A percentile compares a stretch with the other conserved stretches of the same genome.
Conservation (phyloP, 2,329 filamentous ascomycete genomes). For the Penicillium sp. region DNA sequence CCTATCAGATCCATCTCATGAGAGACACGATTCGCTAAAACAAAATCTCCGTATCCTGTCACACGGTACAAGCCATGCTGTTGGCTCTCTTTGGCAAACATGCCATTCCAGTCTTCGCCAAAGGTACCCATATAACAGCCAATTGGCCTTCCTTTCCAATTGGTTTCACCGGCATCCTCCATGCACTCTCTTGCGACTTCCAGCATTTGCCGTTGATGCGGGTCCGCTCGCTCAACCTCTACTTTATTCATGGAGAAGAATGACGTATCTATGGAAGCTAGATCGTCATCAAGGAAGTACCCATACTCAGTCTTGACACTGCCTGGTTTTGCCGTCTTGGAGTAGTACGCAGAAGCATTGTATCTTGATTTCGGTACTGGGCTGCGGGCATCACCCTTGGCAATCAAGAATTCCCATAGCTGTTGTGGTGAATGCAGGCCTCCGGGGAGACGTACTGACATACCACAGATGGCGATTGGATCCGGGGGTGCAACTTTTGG, state of each 20-base stretch:
- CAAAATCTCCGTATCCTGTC: slow-evolving; percentile 18
- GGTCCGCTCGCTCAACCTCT: slow-evolving; percentile 22
- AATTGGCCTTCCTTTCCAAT: slow-evolving; percentile 31
- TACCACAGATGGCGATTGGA: slow-evolving; percentile 27
- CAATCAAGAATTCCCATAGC: slow-evolving; percentile 24
- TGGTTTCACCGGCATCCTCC: slow-evolving; percentile 31
- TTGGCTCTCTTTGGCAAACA: slow-evolving; percentile 21
- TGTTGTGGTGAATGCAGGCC: slow-evolving; percentile 13
- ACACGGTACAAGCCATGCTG: slow-evolving; percentile 16
- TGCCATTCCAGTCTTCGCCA: slow-evolving; percentile 28
- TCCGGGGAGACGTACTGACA: slow-evolving; percentile 26
- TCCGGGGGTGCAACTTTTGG: neutral
- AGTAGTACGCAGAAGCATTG: slow-evolving; percentile 25
- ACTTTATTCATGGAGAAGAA: neutral
- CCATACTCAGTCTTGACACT: slow-evolving; percentile 15
- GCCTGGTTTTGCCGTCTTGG: slow-evolving; percentile 14
- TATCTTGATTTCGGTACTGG: slow-evolving; percentile 27
- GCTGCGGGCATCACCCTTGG: slow-evolving; percentile 17
- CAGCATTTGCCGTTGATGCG: slow-evolving; percentile 33
- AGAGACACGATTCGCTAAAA: slow-evolving; percentile 25
- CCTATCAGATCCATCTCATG: slow-evolving; percentile 24
- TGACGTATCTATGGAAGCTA: neutral
- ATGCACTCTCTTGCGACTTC: slow-evolving; percentile 37
- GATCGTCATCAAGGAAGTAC: slow-evolving; percentile 34
- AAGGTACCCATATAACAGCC: slow-evolving; percentile 29